Evolutionary conservation across 1,139 yeast genomes (phyloP), one percentile per base, ranked within the genome.

Genomic region (Yamadazyma siamensis): DNA sequence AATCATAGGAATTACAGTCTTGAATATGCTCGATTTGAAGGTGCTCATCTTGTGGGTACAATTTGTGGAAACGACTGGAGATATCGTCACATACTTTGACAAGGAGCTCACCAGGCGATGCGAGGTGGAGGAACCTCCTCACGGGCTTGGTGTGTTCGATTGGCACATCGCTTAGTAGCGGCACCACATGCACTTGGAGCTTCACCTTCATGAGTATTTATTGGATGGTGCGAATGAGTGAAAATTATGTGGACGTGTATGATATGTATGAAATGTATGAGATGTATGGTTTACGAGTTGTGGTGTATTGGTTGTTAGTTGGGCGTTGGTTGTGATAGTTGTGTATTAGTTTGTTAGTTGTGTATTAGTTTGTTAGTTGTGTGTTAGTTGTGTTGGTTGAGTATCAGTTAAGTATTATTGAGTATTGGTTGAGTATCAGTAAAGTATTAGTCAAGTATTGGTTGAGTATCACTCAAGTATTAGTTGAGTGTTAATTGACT

Each of bases 1-100:
- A 58, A 50, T 85, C 94, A 46, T 88, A 82, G 38, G 68, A 67
- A 36, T 75, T 71, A 18, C 56, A 54, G 50, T 84, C 89, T 48
- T 83, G 91, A 7, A 83, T 56, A 29, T 75, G 71, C 14, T 68
- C 59, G 22, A 84, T 73, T 4, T 61, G 62, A 11, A 82, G 50
- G 1, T 69, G 65, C 2, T 63, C 70, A 32, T 74, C 80, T 19
- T 66, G 64, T 0, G 91, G 89, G 43, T 84, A 84, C 28, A 84
- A 59, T 49, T 75, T 77, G 26, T 59, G 47, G 48, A 75, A 80
- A 34, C 85, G 63, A 5, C 50, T 52, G 14, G 59, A 46, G 14
- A 80, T 70, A 30, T 79, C 83, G 6, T 58, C 52, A 21, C 77
- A 66, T 13, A 80, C 65, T 2, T 58, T 56, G n/a, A 58, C 51